Conservation (phyloP, 441 rosid genomes). For the Jatropha podagrica region DNA sequence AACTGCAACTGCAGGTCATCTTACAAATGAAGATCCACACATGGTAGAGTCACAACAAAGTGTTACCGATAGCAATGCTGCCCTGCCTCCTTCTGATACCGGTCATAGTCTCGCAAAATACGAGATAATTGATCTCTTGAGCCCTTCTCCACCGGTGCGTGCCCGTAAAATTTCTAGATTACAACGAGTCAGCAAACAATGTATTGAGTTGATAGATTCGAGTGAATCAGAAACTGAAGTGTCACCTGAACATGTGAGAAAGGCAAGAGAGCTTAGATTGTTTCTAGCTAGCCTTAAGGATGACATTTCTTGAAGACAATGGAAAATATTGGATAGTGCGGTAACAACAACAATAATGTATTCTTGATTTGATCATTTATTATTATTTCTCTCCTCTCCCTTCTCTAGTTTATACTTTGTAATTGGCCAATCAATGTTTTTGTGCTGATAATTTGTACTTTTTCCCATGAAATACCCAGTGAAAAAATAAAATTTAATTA, state of each 20-base stretch:
- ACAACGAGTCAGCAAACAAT: slow-evolving; percentile 26
- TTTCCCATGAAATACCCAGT: too few species aligned
- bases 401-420: too few species aligned
- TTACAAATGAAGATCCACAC: slow-evolving; percentile 24
- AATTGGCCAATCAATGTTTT: too few species aligned
- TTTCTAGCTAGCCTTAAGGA: slow-evolving; percentile 57
- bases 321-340: background rate
- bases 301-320: slow-evolving; percentile 29
- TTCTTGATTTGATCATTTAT: background rate
- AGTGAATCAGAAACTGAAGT: slow-evolving; percentile 69
- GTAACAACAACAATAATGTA: background rate
- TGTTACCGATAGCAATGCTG: slow-evolving; percentile 9
- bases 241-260: slow-evolving; percentile 60
- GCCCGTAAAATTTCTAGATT: slow-evolving; percentile 30
- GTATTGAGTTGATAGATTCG: slow-evolving; percentile 49
- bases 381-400: background rate
- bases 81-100: slow-evolving; percentile 19
- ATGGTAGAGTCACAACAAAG: slow-evolving; percentile 32
- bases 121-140: slow-evolving; percentile 70
- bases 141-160: slow-evolving; percentile 55
- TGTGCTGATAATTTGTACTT: too few species aligned
- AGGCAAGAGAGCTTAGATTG: slow-evolving; percentile 62
- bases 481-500: too few species aligned
- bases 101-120: slow-evolving; percentile 18
- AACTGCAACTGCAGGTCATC: slow-evolving; percentile 11